A percentile compares a stretch with the other conserved stretches of the same genome.
These are phyloP conservation scores for Coemansia sp. DNA, from an alignment of 192 early-diverging fungal genomes.

Conservation along the genomic window DNA sequence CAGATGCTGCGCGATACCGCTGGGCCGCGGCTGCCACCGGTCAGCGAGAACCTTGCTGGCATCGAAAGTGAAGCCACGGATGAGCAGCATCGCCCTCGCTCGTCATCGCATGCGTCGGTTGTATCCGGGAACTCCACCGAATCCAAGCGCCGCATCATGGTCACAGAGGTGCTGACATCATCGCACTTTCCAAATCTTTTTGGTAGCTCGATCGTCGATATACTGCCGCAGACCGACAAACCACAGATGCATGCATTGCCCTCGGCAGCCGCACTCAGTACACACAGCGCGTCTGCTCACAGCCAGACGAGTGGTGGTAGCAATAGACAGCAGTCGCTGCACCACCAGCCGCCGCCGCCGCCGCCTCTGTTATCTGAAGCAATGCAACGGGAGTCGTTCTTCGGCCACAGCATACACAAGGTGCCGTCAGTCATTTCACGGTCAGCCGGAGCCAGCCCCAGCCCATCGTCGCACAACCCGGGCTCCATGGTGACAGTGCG, in stretches of 20 bases:
- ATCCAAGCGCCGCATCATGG: conserved; percentile 51
- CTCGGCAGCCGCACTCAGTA: conserved; percentile 17
- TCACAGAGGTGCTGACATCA: conserved; percentile 40
- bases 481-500: conserved; percentile 33
- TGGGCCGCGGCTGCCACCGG: conserved; percentile 37
- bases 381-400: conserved; percentile 8
- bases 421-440: conserved; percentile 21
- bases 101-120: conserved; percentile 47
- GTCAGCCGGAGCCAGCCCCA: conserved; percentile 20
- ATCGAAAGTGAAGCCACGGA: conserved; percentile 1
- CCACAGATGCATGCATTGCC: conserved; percentile 16
- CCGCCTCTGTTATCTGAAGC: conserved; percentile 2
- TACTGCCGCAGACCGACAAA: background rate
- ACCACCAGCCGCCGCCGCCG: conserved; percentile 4
- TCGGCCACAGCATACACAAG: conserved; percentile 14
- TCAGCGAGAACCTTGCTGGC: conserved; percentile 30
- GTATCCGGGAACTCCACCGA: conserved; percentile 46
- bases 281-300: conserved; percentile 34
- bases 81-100: conserved; percentile 30
- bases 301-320: conserved; percentile 24
- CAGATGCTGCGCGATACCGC: conserved; percentile 1
- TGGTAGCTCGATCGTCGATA: conserved; percentile 21
- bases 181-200: conserved; percentile 49
- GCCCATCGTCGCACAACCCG: background rate
- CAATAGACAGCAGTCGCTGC: background rate